A percentile compares a stretch with the other conserved stretches of the same genome.
Conservation (phyloP, 139 green algal genomes). For the Nannochloris sp. region DNA sequence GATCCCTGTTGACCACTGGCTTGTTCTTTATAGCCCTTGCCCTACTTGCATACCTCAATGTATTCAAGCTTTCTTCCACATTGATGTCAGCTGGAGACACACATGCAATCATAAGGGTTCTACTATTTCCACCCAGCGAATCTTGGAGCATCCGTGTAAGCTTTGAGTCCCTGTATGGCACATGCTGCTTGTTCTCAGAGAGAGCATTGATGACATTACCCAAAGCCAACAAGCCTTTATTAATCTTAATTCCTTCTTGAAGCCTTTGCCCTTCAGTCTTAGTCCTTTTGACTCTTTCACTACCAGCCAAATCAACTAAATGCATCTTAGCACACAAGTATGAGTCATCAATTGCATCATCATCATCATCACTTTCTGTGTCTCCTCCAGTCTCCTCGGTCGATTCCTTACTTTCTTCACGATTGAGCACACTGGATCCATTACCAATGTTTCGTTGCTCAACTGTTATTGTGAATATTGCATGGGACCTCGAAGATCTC, state of each 20-base stretch:
- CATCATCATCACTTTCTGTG: not conserved
- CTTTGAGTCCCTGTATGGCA: conserved; percentile 89
- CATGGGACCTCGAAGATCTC: conserved; percentile 74
- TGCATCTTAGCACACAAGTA: conserved; percentile 93
- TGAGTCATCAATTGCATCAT: conserved; percentile 37
- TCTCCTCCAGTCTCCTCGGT: conserved; percentile 22
- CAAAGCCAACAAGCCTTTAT: conserved; percentile 86
- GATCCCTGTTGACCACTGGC: conserved; percentile 85
- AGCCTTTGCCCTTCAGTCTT: conserved; percentile 71
- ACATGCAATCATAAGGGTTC: conserved; percentile 94
- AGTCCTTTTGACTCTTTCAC: conserved; percentile 88
- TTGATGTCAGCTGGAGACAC: conserved; percentile 82
- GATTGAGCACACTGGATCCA: conserved; percentile 11
- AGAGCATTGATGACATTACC: conserved; percentile 96
- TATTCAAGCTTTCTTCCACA: conserved; percentile 83
- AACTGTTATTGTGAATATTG: conserved; percentile 95
- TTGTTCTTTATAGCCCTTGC: conserved; percentile 93
- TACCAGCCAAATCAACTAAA: conserved; percentile 77
- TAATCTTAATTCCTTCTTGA: conserved; percentile 90
- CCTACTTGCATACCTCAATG: conserved; percentile 72
- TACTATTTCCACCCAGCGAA: conserved; percentile 83
- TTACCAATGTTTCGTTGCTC: conserved; percentile 72
- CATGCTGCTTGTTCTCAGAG: conserved; percentile 66
- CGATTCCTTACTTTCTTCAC: conserved; percentile 30
- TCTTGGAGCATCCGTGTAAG: conserved; percentile 96